Conservation (phyloP, 1,139 yeast genomes). For the Geotrichum europaeum region DNA sequence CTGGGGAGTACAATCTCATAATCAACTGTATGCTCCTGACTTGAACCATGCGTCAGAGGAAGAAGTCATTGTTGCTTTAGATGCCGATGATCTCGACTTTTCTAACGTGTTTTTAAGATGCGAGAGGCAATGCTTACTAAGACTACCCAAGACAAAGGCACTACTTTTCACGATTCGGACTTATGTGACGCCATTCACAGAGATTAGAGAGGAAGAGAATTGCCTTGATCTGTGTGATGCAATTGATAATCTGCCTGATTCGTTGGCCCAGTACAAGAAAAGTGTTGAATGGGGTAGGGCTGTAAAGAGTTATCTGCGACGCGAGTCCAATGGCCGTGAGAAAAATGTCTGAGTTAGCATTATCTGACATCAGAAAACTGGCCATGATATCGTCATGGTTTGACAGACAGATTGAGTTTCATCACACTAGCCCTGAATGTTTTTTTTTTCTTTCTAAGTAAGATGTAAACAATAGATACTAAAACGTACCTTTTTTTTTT, state of each 20-base stretch:
- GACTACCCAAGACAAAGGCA: slow-evolving; percentile 51
- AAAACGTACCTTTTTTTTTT: neutral
- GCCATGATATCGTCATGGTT: neutral
- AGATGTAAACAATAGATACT: neutral
- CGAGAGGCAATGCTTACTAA: slow-evolving; percentile 57
- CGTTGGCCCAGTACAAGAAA: slow-evolving; percentile 54
- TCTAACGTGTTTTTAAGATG: slow-evolving; percentile 51
- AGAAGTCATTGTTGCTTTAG: slow-evolving; percentile 30
- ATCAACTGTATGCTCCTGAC: slow-evolving; percentile 45
- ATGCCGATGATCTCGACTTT: slow-evolving; percentile 47
- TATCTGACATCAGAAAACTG: neutral
- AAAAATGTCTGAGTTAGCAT: neutral
- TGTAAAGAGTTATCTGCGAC: slow-evolving; percentile 42
- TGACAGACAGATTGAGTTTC: neutral
- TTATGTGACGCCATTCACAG: slow-evolving; percentile 54
- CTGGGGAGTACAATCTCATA: slow-evolving; percentile 57
- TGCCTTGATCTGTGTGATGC: slow-evolving; percentile 48
- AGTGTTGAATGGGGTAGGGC: slow-evolving; percentile 63
- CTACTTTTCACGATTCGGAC: slow-evolving; percentile 59
- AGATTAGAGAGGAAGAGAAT: slow-evolving; percentile 43
- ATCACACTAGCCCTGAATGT: neutral
- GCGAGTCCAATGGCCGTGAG: slow-evolving; percentile 27
- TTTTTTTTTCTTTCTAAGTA: neutral
- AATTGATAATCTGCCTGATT: slow-evolving; percentile 53
- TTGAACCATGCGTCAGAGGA: slow-evolving; percentile 42